Percentiles rank a stretch among this genome's conserved stretches.
These are phyloP conservation scores for Cornus florida DNA, from an alignment of 148 eudicot genomes.

Conservation along the genomic window DNA sequence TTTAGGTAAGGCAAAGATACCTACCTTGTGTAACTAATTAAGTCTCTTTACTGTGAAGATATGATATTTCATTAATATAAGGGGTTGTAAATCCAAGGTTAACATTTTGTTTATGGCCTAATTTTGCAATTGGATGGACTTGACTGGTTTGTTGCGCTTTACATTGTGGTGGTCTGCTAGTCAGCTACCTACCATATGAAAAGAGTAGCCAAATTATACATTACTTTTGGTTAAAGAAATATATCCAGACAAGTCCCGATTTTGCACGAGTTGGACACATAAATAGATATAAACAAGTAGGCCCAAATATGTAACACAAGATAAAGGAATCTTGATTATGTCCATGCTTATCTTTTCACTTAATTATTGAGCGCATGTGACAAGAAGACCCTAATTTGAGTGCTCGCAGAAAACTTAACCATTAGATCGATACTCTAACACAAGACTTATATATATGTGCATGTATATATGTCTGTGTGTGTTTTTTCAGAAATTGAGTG, in stretches of 20 bases:
- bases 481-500: too few species aligned
- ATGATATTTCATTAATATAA: neutral
- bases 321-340: slow-evolving; percentile 6
- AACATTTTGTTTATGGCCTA: neutral
- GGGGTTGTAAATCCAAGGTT: neutral
- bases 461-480: too few species aligned
- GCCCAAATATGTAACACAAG: neutral
- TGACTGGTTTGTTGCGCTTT: neutral
- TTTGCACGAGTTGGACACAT: slow-evolving; percentile 15
- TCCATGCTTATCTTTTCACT: slow-evolving; percentile 1
- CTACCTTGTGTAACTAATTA: neutral
- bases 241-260: slow-evolving; percentile 1
- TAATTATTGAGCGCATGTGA: neutral
- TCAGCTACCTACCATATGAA: neutral
- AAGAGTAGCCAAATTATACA: neutral
- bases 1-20: slow-evolving; percentile 15
- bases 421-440: too few species aligned
- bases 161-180: neutral
- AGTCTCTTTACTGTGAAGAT: neutral
- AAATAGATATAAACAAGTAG: slow-evolving; percentile 7
- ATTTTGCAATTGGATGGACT: neutral
- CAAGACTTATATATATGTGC: too few species aligned
- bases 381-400: neutral
- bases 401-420: neutral
- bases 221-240: neutral